These are phyloP conservation scores for Lipomyces mesembrius DNA, from an alignment of 805 yeast species.

Conservation along the genomic window DNA sequence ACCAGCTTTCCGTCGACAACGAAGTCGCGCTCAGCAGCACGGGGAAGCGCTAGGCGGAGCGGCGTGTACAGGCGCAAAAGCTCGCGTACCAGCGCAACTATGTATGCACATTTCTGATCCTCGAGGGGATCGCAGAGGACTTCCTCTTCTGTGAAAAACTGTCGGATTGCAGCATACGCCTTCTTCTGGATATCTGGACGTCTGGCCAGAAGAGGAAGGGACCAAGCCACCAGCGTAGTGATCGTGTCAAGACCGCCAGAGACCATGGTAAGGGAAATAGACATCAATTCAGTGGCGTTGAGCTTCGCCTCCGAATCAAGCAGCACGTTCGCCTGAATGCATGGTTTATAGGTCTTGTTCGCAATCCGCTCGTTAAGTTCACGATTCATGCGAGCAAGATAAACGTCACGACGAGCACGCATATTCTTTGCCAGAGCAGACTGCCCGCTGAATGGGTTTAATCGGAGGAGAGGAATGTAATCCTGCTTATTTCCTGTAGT, in stretches of 20 bases:
- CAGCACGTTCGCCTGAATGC: slow-evolving; percentile 40
- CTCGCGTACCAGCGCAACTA: slow-evolving; percentile 64
- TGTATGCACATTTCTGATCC: slow-evolving; percentile 50
- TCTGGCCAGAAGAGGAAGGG: slow-evolving; percentile 61
- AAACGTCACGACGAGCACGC: slow-evolving; percentile 38
- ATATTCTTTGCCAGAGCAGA: slow-evolving; percentile 29
- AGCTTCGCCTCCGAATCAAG: slow-evolving; percentile 38
- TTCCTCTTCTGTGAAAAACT: slow-evolving; percentile 43
- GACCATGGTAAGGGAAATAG: slow-evolving; percentile 70
- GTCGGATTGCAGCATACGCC: slow-evolving; percentile 52
- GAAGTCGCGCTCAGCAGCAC: slow-evolving; percentile 58
- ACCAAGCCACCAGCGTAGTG: slow-evolving; percentile 62
- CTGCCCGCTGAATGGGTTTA: slow-evolving; percentile 22
- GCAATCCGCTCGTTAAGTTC: slow-evolving; percentile 32
- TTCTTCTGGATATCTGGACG: slow-evolving; percentile 50
- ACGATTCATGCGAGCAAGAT: slow-evolving; percentile 26
- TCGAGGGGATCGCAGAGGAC: slow-evolving; percentile 36
- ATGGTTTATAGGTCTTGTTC: slow-evolving; percentile 34
- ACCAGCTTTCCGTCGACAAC: slow-evolving; percentile 48
- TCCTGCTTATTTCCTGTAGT: slow-evolving; percentile 49
- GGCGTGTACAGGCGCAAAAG: slow-evolving; percentile 65
- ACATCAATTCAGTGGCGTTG: slow-evolving; percentile 50
- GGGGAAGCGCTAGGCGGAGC: slow-evolving; percentile 66
- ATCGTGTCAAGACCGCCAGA: slow-evolving; percentile 78
- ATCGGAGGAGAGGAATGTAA: slow-evolving; percentile 46